Evolutionary conservation across 257 asterid genomes (phyloP).

Genomic region (Salvia rosmarinus): DNA sequence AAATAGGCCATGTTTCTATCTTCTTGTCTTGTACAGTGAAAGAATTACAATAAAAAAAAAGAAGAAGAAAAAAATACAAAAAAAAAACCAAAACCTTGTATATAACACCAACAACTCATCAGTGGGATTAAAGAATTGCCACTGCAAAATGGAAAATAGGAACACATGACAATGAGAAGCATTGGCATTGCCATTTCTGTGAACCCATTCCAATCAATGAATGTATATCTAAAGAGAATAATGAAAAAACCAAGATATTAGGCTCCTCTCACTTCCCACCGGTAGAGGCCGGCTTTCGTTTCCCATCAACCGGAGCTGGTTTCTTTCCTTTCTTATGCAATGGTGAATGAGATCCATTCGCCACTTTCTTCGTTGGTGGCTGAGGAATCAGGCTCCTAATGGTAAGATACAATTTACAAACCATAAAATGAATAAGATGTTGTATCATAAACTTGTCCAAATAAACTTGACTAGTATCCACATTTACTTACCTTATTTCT

Average conservation of each 20-base stretch:
- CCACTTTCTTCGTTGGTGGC: constrained; percentile 53
- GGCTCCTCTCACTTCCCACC: constrained; percentile 55
- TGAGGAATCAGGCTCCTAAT: constrained; percentile 68
- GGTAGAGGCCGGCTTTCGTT: constrained; percentile 45
- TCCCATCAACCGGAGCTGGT: constrained; percentile 47
- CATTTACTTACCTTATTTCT: constrained; percentile 58
- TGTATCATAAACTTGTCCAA: background rate
- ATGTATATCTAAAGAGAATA: constrained; percentile 33
- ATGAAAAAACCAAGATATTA: constrained; percentile 21
- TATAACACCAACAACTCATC: constrained; percentile 40
- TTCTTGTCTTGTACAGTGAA: constrained; percentile 28
- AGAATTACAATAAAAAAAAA: constrained; percentile 24
- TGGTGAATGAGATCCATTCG: constrained; percentile 48
- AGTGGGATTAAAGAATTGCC: constrained; percentile 41
- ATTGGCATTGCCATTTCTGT: constrained; percentile 28
- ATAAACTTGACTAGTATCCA: background rate
- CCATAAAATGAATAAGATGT: background rate
- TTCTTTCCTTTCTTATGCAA: constrained; percentile 49
- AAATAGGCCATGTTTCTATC: constrained; percentile 6
- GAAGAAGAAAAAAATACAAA: background rate
- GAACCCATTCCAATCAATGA: constrained; percentile 31
- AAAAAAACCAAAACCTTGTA: background rate
- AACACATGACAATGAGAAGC: constrained; percentile 28
- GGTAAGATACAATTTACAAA: background rate
- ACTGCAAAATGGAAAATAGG: constrained; percentile 29